phyloP scores from a whole-genome alignment of 768 basidiomycete genomes.

The Boletus pseudo-olivaceus region DNA sequence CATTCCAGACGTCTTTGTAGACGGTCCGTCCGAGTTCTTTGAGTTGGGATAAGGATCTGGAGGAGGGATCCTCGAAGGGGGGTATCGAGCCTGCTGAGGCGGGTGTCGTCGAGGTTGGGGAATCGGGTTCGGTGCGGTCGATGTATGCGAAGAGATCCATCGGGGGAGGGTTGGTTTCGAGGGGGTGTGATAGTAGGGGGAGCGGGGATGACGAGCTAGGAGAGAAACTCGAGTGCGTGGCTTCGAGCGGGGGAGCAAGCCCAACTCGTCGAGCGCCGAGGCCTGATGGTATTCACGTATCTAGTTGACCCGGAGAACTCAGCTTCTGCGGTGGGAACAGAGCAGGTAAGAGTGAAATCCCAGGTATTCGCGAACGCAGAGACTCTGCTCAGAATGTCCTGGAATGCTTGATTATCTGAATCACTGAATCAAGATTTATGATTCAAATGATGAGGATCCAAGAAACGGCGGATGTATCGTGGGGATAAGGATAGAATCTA shows the following conservation, averaged over 20 bases:
- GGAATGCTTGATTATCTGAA: not conserved
- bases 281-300: not conserved
- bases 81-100: not conserved
- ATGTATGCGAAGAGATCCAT: constrained; percentile 21
- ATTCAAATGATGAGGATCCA: not conserved
- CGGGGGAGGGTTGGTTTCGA: too few relatives aligned
- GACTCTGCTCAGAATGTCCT: not conserved
- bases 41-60: constrained; percentile 7
- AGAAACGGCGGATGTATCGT: too few relatives aligned
- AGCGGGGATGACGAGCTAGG: too few relatives aligned
- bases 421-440: too few relatives aligned
- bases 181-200: not conserved
- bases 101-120: constrained; percentile 6
- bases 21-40: constrained; percentile 25
- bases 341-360: too few relatives aligned
- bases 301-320: not conserved
- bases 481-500: too few relatives aligned
- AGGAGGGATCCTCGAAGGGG: not conserved
- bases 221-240: not conserved
- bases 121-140: constrained; percentile 24
- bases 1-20: constrained; percentile 40
- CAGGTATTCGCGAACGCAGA: too few relatives aligned
- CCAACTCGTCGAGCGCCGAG: not conserved
- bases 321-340: not conserved
- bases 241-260: not conserved